Evolutionary conservation across 1,284 basidiomycete genomes (phyloP).

Genomic region (Retiboletus flavoniger): DNA sequence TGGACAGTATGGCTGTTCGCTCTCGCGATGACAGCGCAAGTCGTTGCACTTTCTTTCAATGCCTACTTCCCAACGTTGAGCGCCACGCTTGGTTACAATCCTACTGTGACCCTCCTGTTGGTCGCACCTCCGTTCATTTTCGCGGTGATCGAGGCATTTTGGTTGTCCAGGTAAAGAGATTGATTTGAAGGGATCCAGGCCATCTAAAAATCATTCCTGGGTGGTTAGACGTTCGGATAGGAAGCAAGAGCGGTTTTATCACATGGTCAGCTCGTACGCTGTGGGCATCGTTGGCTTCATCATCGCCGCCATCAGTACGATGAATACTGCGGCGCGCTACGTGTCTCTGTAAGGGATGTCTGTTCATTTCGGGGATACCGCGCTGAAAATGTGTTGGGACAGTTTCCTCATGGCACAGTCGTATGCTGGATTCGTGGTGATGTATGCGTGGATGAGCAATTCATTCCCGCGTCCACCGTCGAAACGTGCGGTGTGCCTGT

Average conservation of each 20-base stretch:
- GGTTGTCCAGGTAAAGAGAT: slow-evolving; percentile 46
- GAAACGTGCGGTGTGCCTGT: slow-evolving; percentile 69
- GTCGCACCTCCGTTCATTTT: slow-evolving; percentile 82
- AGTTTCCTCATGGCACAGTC: slow-evolving; percentile 74
- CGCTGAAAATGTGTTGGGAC: slow-evolving; percentile 5
- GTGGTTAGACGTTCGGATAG: slow-evolving; percentile 33
- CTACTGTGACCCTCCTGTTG: slow-evolving; percentile 65
- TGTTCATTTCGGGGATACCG: slow-evolving; percentile 3
- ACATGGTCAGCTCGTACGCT: slow-evolving; percentile 53
- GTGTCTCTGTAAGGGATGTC: slow-evolving; percentile 53
- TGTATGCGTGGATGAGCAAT: slow-evolving; percentile 67
- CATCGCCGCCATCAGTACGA: slow-evolving; percentile 71
- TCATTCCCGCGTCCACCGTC: slow-evolving; percentile 65
- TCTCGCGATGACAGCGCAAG: slow-evolving; percentile 44
- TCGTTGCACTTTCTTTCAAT: slow-evolving; percentile 64
- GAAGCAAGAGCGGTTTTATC: slow-evolving; percentile 60
- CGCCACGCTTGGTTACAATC: slow-evolving; percentile 67
- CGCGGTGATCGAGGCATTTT: slow-evolving; percentile 54
- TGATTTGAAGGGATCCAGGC: background rate
- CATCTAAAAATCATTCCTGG: slow-evolving; percentile 15
- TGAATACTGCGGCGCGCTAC: slow-evolving; percentile 67
- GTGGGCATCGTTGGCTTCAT: slow-evolving; percentile 68
- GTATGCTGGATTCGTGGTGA: slow-evolving; percentile 65
- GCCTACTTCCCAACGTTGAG: slow-evolving; percentile 73
- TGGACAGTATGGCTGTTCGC: slow-evolving; percentile 62